Base-by-base conservation (phyloP, 2,329 filamentous ascomycete genomes). In the Talaromyces sp. region DNA sequence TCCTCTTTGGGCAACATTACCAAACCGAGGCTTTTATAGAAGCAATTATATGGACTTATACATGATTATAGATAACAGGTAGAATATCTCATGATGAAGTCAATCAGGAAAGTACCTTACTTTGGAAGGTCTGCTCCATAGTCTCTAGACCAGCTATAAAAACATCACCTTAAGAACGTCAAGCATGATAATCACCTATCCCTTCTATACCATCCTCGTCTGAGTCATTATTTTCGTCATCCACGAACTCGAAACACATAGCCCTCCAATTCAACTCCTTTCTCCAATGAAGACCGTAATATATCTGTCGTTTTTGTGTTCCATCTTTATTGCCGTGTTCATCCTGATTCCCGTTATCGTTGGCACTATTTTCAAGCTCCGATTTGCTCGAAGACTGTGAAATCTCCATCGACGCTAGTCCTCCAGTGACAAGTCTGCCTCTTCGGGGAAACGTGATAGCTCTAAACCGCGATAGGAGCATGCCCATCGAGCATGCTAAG, bases 401-500 rank as follows among this genome's bases (percentile, higher is more conserved):
- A 23, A 35, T 11, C 31, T 42, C 54, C 37, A 28, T 39, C 7
- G 92, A 88, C 70, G 88, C 89, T 78, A 97, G 82, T 48, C 91
- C 93, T 57, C 93, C 93, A 12, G 90, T 96, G 66, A 86, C 79
- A 89, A 96, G 95, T 61, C 90, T 85, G 66, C 86, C 86, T 0
- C 62, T 48, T 3, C 72, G 68, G 0, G 72, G 70, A 76, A 96
- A 96, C 42, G 96, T 84, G 58, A 93, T 90, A 60, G 89, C 88
- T 50, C 91, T 88, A 83, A 99, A 96, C 58, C 95, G 86, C 8
- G 93, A 97, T 73, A 98, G 93, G 23, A 98, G 82, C 69, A 98
- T 89, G 1, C 91, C 95, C 95, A 98, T 98, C 39, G 90, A 92
- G 77, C 95, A 99, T 85, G 96, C 96, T 64, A 96, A 85, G 73